Evolutionary conservation across 2,329 filamentous ascomycete genomes (phyloP).

Genomic region (Ceratocystis cubensis): DNA sequence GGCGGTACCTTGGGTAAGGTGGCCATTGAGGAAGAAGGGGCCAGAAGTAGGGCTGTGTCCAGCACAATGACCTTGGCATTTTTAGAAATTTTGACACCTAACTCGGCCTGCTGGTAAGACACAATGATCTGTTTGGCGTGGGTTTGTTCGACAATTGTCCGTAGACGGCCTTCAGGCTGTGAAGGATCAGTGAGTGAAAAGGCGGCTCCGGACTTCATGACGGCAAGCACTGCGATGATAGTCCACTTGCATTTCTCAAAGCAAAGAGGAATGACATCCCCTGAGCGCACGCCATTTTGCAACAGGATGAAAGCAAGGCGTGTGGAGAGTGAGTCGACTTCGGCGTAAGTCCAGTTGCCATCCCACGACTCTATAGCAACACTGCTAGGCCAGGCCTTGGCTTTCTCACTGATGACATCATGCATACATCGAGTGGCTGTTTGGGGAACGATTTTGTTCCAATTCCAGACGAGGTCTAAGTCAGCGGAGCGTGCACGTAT

Average conservation of each 20-base stretch:
- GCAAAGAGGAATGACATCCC: slow-evolving; percentile 37
- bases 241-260: slow-evolving; percentile 40
- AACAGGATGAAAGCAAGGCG: slow-evolving; percentile 32
- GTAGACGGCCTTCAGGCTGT: slow-evolving; percentile 35
- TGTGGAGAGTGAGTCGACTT: slow-evolving; percentile 34
- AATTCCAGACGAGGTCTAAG: slow-evolving; percentile 35
- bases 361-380: slow-evolving; percentile 40
- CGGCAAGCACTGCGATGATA: slow-evolving; percentile 33
- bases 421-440: slow-evolving; percentile 35
- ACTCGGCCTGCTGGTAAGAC: slow-evolving; percentile 30
- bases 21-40: not conserved
- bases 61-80: slow-evolving; percentile 18
- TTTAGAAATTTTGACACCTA: slow-evolving; percentile 30
- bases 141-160: slow-evolving; percentile 35
- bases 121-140: slow-evolving; percentile 32
- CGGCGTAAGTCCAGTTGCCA: slow-evolving; percentile 35
- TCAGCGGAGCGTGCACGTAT: slow-evolving; percentile 26
- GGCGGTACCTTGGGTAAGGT: slow-evolving; percentile 32
- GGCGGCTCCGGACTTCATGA: slow-evolving; percentile 38
- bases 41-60: slow-evolving; percentile 10
- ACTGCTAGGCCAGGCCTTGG: slow-evolving; percentile 29
- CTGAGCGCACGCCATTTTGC: slow-evolving; percentile 29
- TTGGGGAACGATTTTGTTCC: slow-evolving; percentile 34
- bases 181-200: slow-evolving; percentile 38
- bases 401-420: slow-evolving; percentile 34